Evolutionary conservation across 2,329 filamentous ascomycete genomes (phyloP).

Genomic region (Cladosporium velox): DNA sequence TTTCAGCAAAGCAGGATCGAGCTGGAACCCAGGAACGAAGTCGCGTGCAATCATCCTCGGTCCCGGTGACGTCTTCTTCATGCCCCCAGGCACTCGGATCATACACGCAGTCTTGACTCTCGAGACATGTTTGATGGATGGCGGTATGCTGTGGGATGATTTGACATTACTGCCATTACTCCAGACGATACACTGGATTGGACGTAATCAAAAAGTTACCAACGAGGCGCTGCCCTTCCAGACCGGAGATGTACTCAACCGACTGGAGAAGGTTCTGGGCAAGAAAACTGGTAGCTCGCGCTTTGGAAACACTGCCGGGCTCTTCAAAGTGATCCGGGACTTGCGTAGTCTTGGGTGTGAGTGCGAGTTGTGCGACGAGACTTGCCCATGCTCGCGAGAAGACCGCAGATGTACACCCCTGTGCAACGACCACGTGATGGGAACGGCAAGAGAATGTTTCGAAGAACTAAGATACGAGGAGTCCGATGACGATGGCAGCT

Average conservation of each 20-base stretch:
- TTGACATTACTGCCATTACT: not conserved
- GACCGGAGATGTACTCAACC: not conserved
- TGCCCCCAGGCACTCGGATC: not conserved
- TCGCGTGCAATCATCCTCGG: not conserved
- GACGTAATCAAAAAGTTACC: not conserved
- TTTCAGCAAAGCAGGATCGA: not conserved
- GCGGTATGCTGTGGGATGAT: constrained; percentile 1
- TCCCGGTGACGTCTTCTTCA: not conserved
- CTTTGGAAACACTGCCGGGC: not conserved
- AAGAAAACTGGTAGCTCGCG: not conserved
- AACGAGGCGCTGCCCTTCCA: not conserved
- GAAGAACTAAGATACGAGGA: not conserved
- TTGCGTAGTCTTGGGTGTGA: not conserved
- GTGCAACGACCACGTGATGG: not conserved
- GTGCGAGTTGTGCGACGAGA: not conserved
- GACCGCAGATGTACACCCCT: not conserved
- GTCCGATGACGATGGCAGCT: not conserved
- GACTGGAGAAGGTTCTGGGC: not conserved
- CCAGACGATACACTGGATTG: not conserved
- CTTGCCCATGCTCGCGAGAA: not conserved
- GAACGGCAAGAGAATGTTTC: not conserved
- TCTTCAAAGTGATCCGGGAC: not conserved
- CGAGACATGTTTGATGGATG: not conserved
- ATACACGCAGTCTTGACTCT: constrained; percentile 1
- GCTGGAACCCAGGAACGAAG: not conserved